A percentile compares a stretch with the other conserved stretches of the same genome.
Evolutionary conservation across 352 stramenopile species (phyloP).

Genomic region (Phytophthora pistaciae): DNA sequence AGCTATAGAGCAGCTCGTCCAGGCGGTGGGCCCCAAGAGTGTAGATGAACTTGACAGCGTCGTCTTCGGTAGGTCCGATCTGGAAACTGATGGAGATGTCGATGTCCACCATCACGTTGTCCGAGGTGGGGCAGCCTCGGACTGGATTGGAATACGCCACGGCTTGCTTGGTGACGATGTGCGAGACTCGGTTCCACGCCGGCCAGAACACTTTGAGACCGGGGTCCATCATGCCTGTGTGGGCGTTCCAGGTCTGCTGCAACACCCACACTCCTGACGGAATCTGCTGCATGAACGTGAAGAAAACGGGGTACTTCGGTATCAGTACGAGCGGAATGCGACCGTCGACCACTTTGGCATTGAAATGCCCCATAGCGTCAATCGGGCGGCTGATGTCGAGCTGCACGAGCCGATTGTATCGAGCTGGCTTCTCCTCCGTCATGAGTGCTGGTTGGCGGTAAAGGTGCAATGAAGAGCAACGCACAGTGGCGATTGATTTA

Average conservation of each 20-base stretch:
- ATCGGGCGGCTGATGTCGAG: slow-evolving; percentile 50
- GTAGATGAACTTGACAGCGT: slow-evolving; percentile 82
- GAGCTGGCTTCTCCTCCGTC: slow-evolving; percentile 18
- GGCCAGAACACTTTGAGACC: slow-evolving; percentile 75
- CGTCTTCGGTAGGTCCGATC: slow-evolving; percentile 73
- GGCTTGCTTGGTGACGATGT: slow-evolving; percentile 84
- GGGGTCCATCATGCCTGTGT: slow-evolving; percentile 72
- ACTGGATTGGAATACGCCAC: slow-evolving; percentile 76
- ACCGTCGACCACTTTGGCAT: slow-evolving; percentile 46
- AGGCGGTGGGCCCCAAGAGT: slow-evolving; percentile 73
- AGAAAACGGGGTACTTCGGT: slow-evolving; percentile 51
- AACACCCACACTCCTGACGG: slow-evolving; percentile 73
- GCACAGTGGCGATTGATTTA: background rate
- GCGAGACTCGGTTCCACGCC: slow-evolving; percentile 76
- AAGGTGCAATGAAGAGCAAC: background rate
- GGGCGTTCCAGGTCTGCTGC: slow-evolving; percentile 81
- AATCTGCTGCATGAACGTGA: slow-evolving; percentile 53
- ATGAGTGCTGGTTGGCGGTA: background rate
- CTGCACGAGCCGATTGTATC: slow-evolving; percentile 55
- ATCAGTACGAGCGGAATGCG: slow-evolving; percentile 64
- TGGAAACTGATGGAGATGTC: slow-evolving; percentile 86
- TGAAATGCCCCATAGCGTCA: slow-evolving; percentile 56
- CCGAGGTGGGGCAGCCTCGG: slow-evolving; percentile 67
- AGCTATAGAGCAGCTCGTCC: slow-evolving; percentile 73
- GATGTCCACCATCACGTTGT: slow-evolving; percentile 88